Conservation (phyloP, 768 basidiomycete species). For the Hericium erinaceus region DNA sequence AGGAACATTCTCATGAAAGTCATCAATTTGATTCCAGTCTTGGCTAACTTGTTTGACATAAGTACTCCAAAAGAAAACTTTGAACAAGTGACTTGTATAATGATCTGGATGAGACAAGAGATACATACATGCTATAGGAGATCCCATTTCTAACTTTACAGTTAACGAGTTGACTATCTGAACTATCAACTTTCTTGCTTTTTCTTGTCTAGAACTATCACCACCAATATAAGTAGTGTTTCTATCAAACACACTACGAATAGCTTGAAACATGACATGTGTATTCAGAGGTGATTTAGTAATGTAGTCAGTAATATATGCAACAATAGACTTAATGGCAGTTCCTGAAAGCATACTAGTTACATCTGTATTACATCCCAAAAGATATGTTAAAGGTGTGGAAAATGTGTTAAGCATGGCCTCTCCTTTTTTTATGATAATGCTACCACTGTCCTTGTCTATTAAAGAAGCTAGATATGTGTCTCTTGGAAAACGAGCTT, state of each 20-base stretch:
- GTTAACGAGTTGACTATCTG: constrained; percentile 29
- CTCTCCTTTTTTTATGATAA: constrained; percentile 23
- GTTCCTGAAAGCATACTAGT: constrained; percentile 31
- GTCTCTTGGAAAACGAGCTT: constrained; percentile 26
- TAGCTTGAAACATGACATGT: constrained; percentile 27
- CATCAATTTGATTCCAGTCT: constrained; percentile 7
- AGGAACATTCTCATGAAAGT: neutral
- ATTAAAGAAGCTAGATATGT: constrained; percentile 18
- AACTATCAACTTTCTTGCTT: constrained; percentile 23
- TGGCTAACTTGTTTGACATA: constrained; percentile 20
- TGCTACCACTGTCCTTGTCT: constrained; percentile 21
- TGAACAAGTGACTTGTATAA: constrained; percentile 28
- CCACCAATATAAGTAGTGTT: constrained; percentile 15
- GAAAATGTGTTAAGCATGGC: constrained; percentile 28
- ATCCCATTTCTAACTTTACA: constrained; percentile 27
- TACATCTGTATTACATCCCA: constrained; percentile 31
- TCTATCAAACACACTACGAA: constrained; percentile 17
- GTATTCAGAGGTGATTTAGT: constrained; percentile 32
- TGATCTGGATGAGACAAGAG: constrained; percentile 28
- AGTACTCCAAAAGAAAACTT: constrained; percentile 24
- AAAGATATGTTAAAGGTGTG: constrained; percentile 22
- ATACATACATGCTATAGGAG: constrained; percentile 28
- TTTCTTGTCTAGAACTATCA: constrained; percentile 2
- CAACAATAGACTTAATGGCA: constrained; percentile 27
- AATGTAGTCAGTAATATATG: constrained; percentile 35